These are phyloP conservation scores for Colletotrichum navitas DNA, from an alignment of 2,329 filamentous ascomycete genomes.

Conservation along the genomic window DNA sequence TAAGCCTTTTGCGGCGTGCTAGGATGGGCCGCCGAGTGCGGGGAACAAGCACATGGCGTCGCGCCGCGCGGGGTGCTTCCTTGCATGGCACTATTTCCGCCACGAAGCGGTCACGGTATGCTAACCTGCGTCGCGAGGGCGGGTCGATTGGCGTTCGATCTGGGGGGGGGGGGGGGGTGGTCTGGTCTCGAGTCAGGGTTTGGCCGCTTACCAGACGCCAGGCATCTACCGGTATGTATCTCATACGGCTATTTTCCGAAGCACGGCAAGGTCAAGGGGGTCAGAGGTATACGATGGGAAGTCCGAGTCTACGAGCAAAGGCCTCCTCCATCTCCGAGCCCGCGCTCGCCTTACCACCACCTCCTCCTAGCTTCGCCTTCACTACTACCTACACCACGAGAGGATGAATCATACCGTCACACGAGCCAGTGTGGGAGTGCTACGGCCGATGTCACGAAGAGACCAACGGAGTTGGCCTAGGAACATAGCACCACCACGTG, in stretches of 20 bases:
- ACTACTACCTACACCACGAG: background rate
- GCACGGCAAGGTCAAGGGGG: background rate
- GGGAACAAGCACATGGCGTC: conserved; percentile 2
- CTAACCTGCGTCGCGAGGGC: no score
- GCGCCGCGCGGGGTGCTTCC: conserved; percentile 1
- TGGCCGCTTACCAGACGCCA: no score
- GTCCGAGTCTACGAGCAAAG: background rate
- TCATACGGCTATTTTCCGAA: background rate
- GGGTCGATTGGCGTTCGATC: background rate
- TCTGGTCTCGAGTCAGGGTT: background rate
- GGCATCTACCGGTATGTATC: background rate
- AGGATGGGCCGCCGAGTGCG: conserved; percentile 11
- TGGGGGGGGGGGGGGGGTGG: no score
- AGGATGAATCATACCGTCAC: background rate
- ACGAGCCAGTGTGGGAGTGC: background rate
- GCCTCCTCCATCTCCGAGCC: no score
- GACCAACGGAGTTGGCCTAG: background rate
- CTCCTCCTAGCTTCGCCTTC: background rate
- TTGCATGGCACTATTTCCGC: background rate
- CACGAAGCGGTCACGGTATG: background rate
- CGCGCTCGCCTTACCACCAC: no score
- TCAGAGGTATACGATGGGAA: background rate
- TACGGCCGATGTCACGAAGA: background rate
- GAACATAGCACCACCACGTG: no score
- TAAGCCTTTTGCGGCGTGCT: conserved; percentile 77